These are phyloP conservation scores for Gossypium anomalum DNA, from an alignment of 345 rosid genomes.

Conservation along the genomic window DNA sequence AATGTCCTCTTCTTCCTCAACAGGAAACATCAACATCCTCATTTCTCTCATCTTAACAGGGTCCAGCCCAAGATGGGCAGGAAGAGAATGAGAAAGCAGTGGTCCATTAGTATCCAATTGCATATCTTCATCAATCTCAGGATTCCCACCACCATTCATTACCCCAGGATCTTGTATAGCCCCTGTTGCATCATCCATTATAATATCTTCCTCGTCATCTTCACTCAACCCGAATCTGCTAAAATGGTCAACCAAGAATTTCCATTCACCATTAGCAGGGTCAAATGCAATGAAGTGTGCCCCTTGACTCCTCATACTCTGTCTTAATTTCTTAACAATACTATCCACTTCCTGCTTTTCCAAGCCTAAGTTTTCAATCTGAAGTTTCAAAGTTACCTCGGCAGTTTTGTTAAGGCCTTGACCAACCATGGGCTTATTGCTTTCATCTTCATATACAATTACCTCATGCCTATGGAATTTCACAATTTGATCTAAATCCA, in stretches of 20 bases:
- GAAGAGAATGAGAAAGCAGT: conserved; percentile 92
- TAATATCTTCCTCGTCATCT: conserved; percentile 85
- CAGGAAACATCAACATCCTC: conserved; percentile 90
- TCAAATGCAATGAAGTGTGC: conserved; percentile 69
- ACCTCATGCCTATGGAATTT: conserved; percentile 65
- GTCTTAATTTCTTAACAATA: conserved; percentile 45
- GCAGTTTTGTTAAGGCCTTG: conserved; percentile 89
- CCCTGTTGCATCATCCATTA: conserved; percentile 54
- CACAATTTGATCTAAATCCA: conserved; percentile 65
- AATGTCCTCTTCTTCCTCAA: conserved; percentile 49
- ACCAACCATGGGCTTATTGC: conserved; percentile 65
- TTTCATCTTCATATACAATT: conserved; percentile 77
- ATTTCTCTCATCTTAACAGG: conserved; percentile 80
- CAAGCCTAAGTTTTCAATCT: conserved; percentile 19
- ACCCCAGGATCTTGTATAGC: conserved; percentile 32
- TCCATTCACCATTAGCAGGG: conserved; percentile 60
- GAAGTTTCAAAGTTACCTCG: conserved; percentile 64
- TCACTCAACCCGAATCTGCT: conserved; percentile 93
- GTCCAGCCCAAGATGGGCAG: conserved; percentile 90
- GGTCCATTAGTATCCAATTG: conserved; percentile 40
- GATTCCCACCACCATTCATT: conserved; percentile 39
- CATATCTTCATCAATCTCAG: conserved; percentile 42
- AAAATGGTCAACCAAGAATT: conserved; percentile 74
- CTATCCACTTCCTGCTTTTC: conserved; percentile 25
- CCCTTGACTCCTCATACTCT: conserved; percentile 61